Conservation (phyloP, 2,329 filamentous ascomycete species). For the Nectriaceae sp. region DNA sequence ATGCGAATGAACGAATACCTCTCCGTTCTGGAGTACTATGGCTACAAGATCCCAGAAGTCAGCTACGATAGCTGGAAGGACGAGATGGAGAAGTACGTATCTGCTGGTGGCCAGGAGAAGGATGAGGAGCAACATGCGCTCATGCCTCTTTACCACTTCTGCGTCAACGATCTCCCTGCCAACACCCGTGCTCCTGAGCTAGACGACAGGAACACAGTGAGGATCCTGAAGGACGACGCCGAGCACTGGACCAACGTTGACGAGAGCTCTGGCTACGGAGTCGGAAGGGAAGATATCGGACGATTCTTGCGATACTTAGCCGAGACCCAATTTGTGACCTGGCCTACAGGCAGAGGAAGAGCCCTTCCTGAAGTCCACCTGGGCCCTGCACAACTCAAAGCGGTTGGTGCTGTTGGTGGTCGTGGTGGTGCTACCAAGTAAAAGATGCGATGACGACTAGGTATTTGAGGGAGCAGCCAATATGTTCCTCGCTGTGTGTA, state of each 20-base stretch:
- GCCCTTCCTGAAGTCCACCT: constrained; percentile 25
- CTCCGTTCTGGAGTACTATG: constrained; percentile 68
- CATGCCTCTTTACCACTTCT: constrained; percentile 64
- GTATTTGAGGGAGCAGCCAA: too few species aligned
- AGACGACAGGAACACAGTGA: constrained; percentile 56
- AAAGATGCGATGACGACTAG: not conserved
- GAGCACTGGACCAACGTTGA: constrained; percentile 60
- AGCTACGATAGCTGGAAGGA: constrained; percentile 54
- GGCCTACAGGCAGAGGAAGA: constrained; percentile 29
- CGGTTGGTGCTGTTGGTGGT: constrained; percentile 22
- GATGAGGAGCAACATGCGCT: constrained; percentile 28
- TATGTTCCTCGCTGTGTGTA: too few species aligned
- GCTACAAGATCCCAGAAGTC: constrained; percentile 71
- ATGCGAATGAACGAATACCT: constrained; percentile 78
- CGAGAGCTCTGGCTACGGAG: constrained; percentile 47
- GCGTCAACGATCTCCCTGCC: constrained; percentile 12
- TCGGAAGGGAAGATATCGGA: constrained; percentile 27
- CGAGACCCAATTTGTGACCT: constrained; percentile 32
- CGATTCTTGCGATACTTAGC: constrained; percentile 30
- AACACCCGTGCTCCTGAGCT: constrained; percentile 16
- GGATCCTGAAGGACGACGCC: constrained; percentile 64
- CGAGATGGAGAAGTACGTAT: constrained; percentile 29
- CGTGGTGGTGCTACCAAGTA: constrained; percentile 20
- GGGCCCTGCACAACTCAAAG: constrained; percentile 21
- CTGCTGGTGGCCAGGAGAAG: constrained; percentile 26